Conservation (phyloP, 352 stramenopile species). For the Phytophthora multivora region DNA sequence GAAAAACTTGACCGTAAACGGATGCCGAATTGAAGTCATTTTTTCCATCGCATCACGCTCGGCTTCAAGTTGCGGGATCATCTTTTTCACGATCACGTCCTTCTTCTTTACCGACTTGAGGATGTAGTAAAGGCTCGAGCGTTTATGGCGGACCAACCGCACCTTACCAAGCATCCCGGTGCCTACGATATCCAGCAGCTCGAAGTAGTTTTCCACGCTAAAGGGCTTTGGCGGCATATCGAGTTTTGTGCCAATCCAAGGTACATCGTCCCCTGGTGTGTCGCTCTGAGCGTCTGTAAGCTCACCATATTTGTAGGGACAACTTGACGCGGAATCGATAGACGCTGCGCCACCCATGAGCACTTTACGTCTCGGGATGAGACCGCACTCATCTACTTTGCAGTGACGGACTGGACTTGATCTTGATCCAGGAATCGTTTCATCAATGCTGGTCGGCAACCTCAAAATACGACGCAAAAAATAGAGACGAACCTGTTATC, state of each 20-base stretch:
- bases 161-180: conserved; percentile 80
- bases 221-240: conserved; percentile 63
- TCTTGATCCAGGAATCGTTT: conserved; percentile 16
- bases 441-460: neutral
- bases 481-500: conserved; percentile 18
- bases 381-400: conserved; percentile 16
- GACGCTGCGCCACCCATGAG: conserved; percentile 32
- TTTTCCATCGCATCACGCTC: conserved; percentile 54
- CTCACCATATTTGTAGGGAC: conserved; percentile 28
- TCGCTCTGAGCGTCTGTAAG: conserved; percentile 4
- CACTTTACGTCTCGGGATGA: conserved; percentile 7
- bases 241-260: conserved; percentile 60
- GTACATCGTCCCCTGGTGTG: conserved; percentile 1
- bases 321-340: conserved; percentile 20
- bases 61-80: conserved; percentile 58
- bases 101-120: conserved; percentile 82
- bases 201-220: conserved; percentile 61
- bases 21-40: conserved; percentile 45
- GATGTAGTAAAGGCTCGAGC: conserved; percentile 62
- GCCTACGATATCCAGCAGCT: conserved; percentile 59
- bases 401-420: conserved; percentile 14
- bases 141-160: conserved; percentile 63
- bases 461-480: conserved; percentile 24
- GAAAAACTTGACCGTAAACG: conserved; percentile 66
- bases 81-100: conserved; percentile 58